These are phyloP conservation scores for Casuarina glauca DNA, from an alignment of 306 rosid genomes.

Conservation along the genomic window DNA sequence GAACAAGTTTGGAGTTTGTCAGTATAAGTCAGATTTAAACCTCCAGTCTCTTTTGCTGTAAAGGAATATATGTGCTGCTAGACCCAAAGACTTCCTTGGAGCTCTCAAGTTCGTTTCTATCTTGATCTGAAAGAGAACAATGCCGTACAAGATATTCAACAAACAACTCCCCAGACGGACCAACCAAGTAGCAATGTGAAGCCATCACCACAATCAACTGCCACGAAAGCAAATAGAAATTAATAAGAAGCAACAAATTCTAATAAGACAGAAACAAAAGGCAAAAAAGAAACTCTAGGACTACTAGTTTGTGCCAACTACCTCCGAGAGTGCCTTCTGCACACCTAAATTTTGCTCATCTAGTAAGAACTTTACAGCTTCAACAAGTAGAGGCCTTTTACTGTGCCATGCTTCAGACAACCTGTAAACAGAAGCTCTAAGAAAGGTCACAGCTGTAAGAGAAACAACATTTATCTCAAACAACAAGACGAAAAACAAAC, in stretches of 20 bases:
- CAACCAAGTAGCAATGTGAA: slow-evolving; percentile 91
- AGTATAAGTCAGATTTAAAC: slow-evolving; percentile 37
- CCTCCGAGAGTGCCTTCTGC: slow-evolving; percentile 87
- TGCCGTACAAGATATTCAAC: slow-evolving; percentile 88
- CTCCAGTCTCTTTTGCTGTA: slow-evolving; percentile 67
- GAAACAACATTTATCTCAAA: slow-evolving; percentile 26
- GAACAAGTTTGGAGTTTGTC: background rate
- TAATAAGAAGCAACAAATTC: slow-evolving; percentile 4
- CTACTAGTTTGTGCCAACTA: slow-evolving; percentile 22
- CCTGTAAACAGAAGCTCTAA: slow-evolving; percentile 47
- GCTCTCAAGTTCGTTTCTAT: slow-evolving; percentile 45
- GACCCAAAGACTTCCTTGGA: slow-evolving; percentile 40
- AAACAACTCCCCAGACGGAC: slow-evolving; percentile 89
- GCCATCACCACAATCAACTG: slow-evolving; percentile 98
- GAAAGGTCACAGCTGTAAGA: slow-evolving; percentile 27
- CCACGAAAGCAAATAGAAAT: slow-evolving; percentile 27
- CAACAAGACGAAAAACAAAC: slow-evolving; percentile 39
- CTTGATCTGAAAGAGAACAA: slow-evolving; percentile 68
- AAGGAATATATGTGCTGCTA: slow-evolving; percentile 40
- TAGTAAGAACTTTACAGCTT: slow-evolving; percentile 73
- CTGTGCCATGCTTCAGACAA: slow-evolving; percentile 89
- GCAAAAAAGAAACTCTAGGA: slow-evolving; percentile 12
- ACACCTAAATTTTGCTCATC: slow-evolving; percentile 82
- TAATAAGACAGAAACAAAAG: slow-evolving; percentile 2
- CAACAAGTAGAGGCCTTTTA: slow-evolving; percentile 73